Evolutionary conservation across 2,329 filamentous ascomycete species (phyloP).

Genomic region (Cytospora schulzeri): DNA sequence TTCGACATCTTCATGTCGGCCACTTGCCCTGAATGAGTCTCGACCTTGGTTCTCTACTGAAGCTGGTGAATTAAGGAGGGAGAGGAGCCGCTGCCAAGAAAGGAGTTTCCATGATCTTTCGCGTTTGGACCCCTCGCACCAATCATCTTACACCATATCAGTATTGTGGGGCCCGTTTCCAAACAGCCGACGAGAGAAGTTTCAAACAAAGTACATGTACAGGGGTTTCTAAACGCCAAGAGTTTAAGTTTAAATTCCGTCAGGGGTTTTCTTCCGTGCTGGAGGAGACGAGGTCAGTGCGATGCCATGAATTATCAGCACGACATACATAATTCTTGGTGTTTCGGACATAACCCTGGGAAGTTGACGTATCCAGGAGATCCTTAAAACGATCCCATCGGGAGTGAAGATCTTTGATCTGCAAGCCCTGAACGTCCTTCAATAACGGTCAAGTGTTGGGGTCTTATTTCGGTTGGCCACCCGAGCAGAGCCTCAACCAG

Average conservation of each 20-base stretch:
- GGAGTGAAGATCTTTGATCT: background rate
- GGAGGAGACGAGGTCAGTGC: background rate
- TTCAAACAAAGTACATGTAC: constrained; percentile 15
- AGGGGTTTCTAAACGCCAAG: constrained; percentile 7
- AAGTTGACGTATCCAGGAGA: background rate
- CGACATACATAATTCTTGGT: background rate
- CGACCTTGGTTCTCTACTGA: constrained; percentile 1
- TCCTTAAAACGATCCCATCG: background rate
- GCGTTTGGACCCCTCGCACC: constrained; percentile 3
- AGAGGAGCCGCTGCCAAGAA: constrained; percentile 23
- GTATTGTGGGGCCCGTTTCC: constrained; percentile 3
- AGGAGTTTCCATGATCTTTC: background rate
- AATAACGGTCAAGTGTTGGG: background rate
- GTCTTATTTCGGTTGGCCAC: background rate
- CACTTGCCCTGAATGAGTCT: background rate
- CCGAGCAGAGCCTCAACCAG: constrained; percentile 8
- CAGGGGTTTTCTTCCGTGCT: constrained; percentile 9
- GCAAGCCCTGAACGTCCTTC: background rate
- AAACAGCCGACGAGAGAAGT: constrained; percentile 1
- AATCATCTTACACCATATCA: constrained; percentile 19
- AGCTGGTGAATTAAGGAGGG: constrained; percentile 13
- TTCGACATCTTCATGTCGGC: background rate
- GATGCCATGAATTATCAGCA: background rate
- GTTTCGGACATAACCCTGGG: background rate
- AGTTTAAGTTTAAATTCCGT: constrained; percentile 7